Conservation (phyloP, 805 yeast species). For the Yarrowia bubula region DNA sequence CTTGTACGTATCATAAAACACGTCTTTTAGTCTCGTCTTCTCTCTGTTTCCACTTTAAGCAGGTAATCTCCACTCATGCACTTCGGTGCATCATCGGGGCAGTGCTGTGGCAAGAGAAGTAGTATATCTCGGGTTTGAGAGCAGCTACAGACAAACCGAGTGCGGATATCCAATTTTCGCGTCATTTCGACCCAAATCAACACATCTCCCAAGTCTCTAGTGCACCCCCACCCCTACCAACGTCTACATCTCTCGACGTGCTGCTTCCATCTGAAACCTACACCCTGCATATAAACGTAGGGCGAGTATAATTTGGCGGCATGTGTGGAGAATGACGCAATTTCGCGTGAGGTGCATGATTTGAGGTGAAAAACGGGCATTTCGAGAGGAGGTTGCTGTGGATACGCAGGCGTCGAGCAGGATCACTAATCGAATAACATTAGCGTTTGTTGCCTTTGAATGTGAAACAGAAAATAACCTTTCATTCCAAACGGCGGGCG, state of each 20-base stretch:
- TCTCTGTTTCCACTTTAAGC: neutral
- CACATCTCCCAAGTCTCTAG: too few species aligned
- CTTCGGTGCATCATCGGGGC: neutral
- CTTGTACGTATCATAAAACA: too few species aligned
- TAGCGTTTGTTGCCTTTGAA: constrained; percentile 10
- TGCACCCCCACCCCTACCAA: too few species aligned
- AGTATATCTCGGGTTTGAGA: too few species aligned
- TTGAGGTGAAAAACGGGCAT: too few species aligned
- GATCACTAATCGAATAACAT: neutral
- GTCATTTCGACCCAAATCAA: too few species aligned
- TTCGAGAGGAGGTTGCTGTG: too few species aligned
- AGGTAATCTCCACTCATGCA: neutral
- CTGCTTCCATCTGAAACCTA: constrained; percentile 1
- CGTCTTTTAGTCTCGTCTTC: neutral
- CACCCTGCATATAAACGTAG: neutral
- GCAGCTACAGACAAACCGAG: neutral
- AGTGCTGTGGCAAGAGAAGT: neutral
- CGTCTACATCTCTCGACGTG: neutral
- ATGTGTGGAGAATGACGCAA: neutral
- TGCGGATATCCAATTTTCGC: too few species aligned
- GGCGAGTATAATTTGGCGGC: too few species aligned
- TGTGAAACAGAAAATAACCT: neutral
- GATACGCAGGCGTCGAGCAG: neutral
- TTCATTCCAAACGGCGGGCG: constrained; percentile 21
- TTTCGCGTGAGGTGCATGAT: neutral